Evolutionary conservation across 306 rosid species (phyloP).

Genomic region (Cicer cuneatum): DNA sequence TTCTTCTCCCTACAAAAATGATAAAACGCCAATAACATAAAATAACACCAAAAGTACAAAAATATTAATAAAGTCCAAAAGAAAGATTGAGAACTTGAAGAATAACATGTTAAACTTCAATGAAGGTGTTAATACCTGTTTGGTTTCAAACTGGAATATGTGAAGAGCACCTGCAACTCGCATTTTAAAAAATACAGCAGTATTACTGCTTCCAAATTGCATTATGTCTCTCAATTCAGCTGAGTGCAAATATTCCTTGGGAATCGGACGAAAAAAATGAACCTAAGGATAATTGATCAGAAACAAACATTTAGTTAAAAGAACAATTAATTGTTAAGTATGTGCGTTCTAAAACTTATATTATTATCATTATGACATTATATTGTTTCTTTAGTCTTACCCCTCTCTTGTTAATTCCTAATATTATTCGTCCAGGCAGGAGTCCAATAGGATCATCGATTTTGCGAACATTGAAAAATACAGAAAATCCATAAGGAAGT

Average conservation of each 20-base stretch:
- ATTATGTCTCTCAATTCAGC: slow-evolving; percentile 96
- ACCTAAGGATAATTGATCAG: slow-evolving; percentile 56
- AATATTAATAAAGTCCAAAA: slow-evolving; percentile 6
- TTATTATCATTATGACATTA: background rate
- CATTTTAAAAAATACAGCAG: slow-evolving; percentile 97
- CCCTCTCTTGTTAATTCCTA: slow-evolving; percentile 97
- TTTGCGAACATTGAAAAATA: slow-evolving; percentile 88
- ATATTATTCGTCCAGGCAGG: slow-evolving; percentile 85
- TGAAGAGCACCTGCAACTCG: slow-evolving; percentile 98
- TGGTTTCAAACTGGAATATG: slow-evolving; percentile 93
- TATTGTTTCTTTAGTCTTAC: slow-evolving; percentile 51
- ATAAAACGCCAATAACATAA: slow-evolving; percentile 30
- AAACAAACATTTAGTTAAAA: slow-evolving; percentile 23
- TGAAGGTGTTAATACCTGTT: slow-evolving; percentile 65
- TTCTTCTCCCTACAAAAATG: slow-evolving; percentile 85
- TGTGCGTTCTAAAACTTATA: background rate
- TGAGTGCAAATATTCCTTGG: slow-evolving; percentile 92
- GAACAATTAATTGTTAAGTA: background rate
- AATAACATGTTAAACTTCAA: slow-evolving; percentile 8
- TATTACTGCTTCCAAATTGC: slow-evolving; percentile 97
- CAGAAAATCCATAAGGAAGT: slow-evolving; percentile 92
- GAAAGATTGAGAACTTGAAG: slow-evolving; percentile 1
- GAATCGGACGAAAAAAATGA: slow-evolving; percentile 96
- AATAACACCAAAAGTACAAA: slow-evolving; percentile 19
- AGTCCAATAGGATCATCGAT: slow-evolving; percentile 98